Base-by-base conservation (phyloP, 805 yeast species). In the Clavispora carvajalis region DNA sequence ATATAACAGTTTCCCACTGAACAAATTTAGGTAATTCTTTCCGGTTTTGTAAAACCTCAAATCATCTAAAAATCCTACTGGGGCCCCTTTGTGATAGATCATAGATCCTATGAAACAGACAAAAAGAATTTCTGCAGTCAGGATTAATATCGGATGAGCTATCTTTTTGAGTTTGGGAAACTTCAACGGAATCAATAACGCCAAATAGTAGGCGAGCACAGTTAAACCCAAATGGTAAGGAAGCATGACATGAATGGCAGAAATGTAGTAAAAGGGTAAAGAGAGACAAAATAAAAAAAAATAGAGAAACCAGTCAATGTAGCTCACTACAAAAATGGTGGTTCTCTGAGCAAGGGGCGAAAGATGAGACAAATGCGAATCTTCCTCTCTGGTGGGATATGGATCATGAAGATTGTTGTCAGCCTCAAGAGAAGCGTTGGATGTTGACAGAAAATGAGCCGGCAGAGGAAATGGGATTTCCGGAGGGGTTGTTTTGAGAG, bases 101-200 rank as follows among this genome's bases (percentile, higher is more conserved):
- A 77, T 51, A 4, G 80, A 73, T 12, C 82, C 74, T 8, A 85
- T 71, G 55, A 75, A 82, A 50, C 79, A 80, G 10, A 79, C 67
- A 21, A 85, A 65, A 52, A 83, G 67, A n/a, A 82, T 74, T n/a
- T 74, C 51, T 1, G 76, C 79, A 5, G 87, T 82, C 46, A 81
- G 76, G 22, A 82, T 67, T 37, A 85, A 62, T 24, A 85, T 83
- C 0, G 95, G 95, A 54, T 85, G 93, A 12, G 84, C 68, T 66
- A 73, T 55, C 62, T 71, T 54, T 69, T 73, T 62, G 52, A 74
- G 43, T 52, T 67, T 18, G 64, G 76, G 51, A 79, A 58, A 66
- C 29, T 52, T 58, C 37, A 58, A 55, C 3, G 81, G 71, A 16
- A 75, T 65, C 17, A 71, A 59, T 26, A 75, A 53, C 25, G 81